Conservation (phyloP, 108 stramenopile genomes). For the Nitzschia putrida region DNA sequence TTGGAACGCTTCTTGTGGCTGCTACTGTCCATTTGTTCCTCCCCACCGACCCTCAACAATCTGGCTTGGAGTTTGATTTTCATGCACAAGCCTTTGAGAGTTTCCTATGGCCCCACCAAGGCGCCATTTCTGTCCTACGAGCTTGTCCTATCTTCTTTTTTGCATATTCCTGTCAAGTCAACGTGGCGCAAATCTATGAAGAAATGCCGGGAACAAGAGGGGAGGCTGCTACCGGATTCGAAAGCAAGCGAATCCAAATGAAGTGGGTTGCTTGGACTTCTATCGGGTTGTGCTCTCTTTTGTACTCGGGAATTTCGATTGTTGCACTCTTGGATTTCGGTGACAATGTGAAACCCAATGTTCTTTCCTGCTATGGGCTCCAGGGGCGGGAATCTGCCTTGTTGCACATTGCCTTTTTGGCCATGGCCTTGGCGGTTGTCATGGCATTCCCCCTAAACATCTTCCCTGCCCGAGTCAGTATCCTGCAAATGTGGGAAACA, state of each 20-base stretch:
- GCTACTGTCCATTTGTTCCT: slow-evolving; percentile 66
- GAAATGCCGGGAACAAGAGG: slow-evolving; percentile 39
- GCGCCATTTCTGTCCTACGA: slow-evolving; percentile 43
- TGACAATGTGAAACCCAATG: slow-evolving; percentile 52
- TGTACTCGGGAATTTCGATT: slow-evolving; percentile 51
- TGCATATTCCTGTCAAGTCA: slow-evolving; percentile 86
- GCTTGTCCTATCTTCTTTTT: slow-evolving; percentile 85
- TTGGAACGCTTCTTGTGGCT: slow-evolving; percentile 63
- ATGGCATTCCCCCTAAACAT: slow-evolving; percentile 84
- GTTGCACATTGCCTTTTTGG: slow-evolving; percentile 65
- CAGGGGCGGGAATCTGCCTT: slow-evolving; percentile 28
- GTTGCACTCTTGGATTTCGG: slow-evolving; percentile 71
- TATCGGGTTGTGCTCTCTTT: slow-evolving; percentile 36
- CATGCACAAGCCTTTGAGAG: slow-evolving; percentile 5
- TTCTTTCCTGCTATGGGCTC: slow-evolving; percentile 61
- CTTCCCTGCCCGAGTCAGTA: slow-evolving; percentile 70
- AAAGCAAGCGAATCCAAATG: slow-evolving; percentile 42
- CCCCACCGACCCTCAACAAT: slow-evolving; percentile 13
- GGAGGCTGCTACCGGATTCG: background rate
- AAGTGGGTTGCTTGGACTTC: slow-evolving; percentile 45
- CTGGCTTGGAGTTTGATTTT: background rate
- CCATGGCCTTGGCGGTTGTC: slow-evolving; percentile 76
- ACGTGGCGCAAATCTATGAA: slow-evolving; percentile 74
- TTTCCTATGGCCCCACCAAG: slow-evolving; percentile 54
- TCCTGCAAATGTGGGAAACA: slow-evolving; percentile 55